Conservation (phyloP, 192 early-diverging fungal genomes). For the Coemansia sp. region DNA sequence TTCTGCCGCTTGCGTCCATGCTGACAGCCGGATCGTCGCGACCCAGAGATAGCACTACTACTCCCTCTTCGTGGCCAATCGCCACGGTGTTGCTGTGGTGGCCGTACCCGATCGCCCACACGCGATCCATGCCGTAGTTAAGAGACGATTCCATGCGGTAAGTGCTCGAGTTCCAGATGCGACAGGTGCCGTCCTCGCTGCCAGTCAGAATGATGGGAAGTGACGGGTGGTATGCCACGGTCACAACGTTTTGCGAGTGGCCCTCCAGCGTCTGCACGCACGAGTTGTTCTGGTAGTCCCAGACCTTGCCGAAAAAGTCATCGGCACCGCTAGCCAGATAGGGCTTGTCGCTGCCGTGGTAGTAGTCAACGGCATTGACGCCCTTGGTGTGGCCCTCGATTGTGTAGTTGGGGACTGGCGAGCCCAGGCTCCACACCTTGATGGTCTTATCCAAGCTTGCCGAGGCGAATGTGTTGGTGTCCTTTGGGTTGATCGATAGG, state of each 20-base stretch:
- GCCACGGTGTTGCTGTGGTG: slow-evolving; percentile 90
- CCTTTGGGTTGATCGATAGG: slow-evolving; percentile 98
- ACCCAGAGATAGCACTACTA: slow-evolving; percentile 94
- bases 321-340: slow-evolving; percentile 96
- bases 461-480: slow-evolving; percentile 98
- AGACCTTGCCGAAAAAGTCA: slow-evolving; percentile 94
- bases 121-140: slow-evolving; percentile 97
- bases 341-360: slow-evolving; percentile 96
- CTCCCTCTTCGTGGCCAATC: slow-evolving; percentile 96
- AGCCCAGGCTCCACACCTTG: slow-evolving; percentile 98
- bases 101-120: slow-evolving; percentile 92
- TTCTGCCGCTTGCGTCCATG: slow-evolving; percentile 96
- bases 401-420: slow-evolving; percentile 92
- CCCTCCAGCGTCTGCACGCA: slow-evolving; percentile 99
- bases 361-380: slow-evolving; percentile 98
- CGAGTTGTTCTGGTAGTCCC: slow-evolving; percentile 99
- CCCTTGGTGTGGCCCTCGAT: slow-evolving; percentile 97
- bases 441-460: slow-evolving; percentile 95
- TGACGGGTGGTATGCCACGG: slow-evolving; percentile 92
- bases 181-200: slow-evolving; percentile 93
- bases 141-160: slow-evolving; percentile 96
- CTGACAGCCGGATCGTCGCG: slow-evolving; percentile 94
- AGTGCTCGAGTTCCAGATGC: slow-evolving; percentile 97
- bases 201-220: slow-evolving; percentile 96
- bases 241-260: slow-evolving; percentile 92